Percentiles rank a stretch among this genome's conserved stretches.
Evolutionary conservation across 345 rosid genomes (phyloP).

Genomic region (Dimocarpus longan): DNA sequence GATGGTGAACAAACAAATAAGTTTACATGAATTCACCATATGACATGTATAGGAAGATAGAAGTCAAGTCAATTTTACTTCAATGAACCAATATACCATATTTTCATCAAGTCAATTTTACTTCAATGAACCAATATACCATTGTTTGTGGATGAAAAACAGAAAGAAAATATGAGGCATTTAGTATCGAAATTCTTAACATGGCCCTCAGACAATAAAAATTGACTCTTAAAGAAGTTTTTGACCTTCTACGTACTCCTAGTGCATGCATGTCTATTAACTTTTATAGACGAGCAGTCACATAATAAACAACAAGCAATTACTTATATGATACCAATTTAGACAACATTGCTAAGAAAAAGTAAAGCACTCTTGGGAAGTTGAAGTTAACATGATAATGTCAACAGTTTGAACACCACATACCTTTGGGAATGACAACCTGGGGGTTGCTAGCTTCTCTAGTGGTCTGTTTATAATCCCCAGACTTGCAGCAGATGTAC

Average conservation of each 20-base stretch:
- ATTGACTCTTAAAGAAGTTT: background rate
- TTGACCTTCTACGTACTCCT: background rate
- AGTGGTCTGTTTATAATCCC: constrained; percentile 61
- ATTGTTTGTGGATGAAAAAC: background rate
- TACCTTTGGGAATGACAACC: constrained; percentile 72
- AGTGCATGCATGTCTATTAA: background rate
- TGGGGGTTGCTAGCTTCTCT: constrained; percentile 68
- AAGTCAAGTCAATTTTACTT: background rate
- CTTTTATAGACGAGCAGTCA: background rate
- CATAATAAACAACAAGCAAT: background rate
- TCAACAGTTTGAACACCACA: background rate
- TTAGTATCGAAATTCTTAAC: background rate
- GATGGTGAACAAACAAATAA: background rate
- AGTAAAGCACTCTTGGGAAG: background rate
- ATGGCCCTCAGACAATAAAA: background rate
- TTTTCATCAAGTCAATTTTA: background rate
- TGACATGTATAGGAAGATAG: background rate
- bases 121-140: background rate
- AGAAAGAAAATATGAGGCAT: background rate
- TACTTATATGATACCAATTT: background rate
- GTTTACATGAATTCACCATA: background rate
- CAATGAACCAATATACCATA: background rate
- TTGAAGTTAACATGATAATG: background rate
- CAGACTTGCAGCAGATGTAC: constrained; percentile 67
- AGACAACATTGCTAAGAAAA: background rate